These are phyloP conservation scores for Bryoglossum gracile DNA, from an alignment of 495 filamentous ascomycete species.

Conservation along the genomic window DNA sequence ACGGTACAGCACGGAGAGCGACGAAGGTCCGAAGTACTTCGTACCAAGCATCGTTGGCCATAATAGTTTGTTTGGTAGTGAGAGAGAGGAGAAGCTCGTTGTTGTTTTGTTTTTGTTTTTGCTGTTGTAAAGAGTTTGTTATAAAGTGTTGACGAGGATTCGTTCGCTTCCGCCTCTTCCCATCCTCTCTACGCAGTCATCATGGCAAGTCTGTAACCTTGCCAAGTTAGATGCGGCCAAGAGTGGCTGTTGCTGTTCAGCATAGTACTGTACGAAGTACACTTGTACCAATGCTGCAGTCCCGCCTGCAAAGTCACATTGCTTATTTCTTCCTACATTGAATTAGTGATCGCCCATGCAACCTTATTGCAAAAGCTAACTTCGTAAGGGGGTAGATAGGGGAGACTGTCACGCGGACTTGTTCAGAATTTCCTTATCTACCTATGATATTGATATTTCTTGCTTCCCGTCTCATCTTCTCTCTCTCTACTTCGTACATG, in stretches of 20 bases:
- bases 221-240: too few species aligned
- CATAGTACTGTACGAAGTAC: too few species aligned
- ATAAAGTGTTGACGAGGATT: too few species aligned
- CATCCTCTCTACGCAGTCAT: not conserved
- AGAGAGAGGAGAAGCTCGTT: not conserved
- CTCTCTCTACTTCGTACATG: not conserved
- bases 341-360: constrained; percentile 6
- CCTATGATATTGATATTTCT: not conserved
- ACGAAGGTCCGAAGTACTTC: too few species aligned
- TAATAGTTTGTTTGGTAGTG: not conserved
- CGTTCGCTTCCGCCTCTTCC: too few species aligned
- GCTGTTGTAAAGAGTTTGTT: too few species aligned
- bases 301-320: not conserved
- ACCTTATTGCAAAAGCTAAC: constrained; percentile 1
- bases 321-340: not conserved
- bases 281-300: not conserved
- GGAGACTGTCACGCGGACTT: not conserved
- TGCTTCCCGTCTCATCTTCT: too few species aligned
- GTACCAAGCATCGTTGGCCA: too few species aligned
- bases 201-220: not conserved
- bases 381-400: not conserved
- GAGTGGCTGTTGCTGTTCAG: too few species aligned
- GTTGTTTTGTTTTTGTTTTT: too few species aligned
- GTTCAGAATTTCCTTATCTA: not conserved
- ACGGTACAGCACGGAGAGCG: too few species aligned